Evolutionary conservation across 148 eudicot genomes (phyloP).

Genomic region (Camellia granthamiana): DNA sequence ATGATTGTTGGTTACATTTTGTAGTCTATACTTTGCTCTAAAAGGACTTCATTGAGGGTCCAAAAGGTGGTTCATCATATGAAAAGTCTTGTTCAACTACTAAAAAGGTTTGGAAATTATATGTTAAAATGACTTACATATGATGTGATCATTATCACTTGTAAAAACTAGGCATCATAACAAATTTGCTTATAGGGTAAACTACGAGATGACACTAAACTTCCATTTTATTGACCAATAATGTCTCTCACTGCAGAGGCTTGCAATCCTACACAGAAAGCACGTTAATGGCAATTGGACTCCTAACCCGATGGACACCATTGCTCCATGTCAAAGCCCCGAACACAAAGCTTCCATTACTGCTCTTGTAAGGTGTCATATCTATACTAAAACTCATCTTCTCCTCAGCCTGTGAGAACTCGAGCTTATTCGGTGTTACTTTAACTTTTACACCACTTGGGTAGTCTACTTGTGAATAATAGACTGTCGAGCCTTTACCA

Average conservation of each 20-base stretch:
- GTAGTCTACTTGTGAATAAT: slow-evolving; percentile 27
- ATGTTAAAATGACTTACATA: too few species aligned
- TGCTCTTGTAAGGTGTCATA: slow-evolving; percentile 28
- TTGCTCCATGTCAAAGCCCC: slow-evolving; percentile 43
- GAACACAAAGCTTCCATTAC: slow-evolving; percentile 32
- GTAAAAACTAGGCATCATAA: too few species aligned
- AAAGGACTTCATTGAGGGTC: too few species aligned
- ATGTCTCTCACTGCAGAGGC: neutral
- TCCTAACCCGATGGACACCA: slow-evolving; percentile 25
- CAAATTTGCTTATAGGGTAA: too few species aligned
- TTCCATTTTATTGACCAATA: too few species aligned
- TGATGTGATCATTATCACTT: too few species aligned
- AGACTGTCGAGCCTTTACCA: slow-evolving; percentile 35
- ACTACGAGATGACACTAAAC: too few species aligned
- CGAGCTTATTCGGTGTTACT: slow-evolving; percentile 27
- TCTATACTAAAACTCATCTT: slow-evolving; percentile 29
- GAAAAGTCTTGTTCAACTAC: too few species aligned
- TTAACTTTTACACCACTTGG: slow-evolving; percentile 28
- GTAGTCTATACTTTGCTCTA: too few species aligned
- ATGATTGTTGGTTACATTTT: too few species aligned
- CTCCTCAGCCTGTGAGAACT: slow-evolving; percentile 23
- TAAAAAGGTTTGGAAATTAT: too few species aligned
- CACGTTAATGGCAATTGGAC: slow-evolving; percentile 33
- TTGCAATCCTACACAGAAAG: slow-evolving; percentile 23
- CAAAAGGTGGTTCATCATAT: too few species aligned